A percentile compares a stretch with the other conserved stretches of the same genome.
Evolutionary conservation across 257 asterid genomes (phyloP).

Genomic region (Solanum tarijense): DNA sequence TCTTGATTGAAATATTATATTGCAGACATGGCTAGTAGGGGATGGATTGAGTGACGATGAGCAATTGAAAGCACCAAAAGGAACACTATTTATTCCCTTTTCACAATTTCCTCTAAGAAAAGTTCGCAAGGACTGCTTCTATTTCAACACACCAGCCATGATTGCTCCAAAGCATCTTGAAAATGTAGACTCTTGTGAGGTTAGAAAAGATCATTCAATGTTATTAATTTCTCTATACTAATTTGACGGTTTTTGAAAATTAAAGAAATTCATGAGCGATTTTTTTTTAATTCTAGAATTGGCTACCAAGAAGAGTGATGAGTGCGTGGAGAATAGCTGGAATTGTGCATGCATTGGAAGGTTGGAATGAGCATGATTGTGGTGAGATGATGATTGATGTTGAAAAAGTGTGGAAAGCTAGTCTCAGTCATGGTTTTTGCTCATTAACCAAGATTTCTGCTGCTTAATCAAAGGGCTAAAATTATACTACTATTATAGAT

Average conservation of each 20-base stretch:
- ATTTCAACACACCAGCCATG: constrained; percentile 32
- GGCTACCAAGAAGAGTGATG: constrained; percentile 78
- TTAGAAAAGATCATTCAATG: neutral
- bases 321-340: constrained; percentile 77
- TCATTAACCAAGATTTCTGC: constrained; percentile 13
- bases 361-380: constrained; percentile 69
- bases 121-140: constrained; percentile 20
- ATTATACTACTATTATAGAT: too few relatives aligned
- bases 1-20: neutral
- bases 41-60: constrained; percentile 20
- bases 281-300: constrained; percentile 33
- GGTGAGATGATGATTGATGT: constrained; percentile 51
- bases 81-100: constrained; percentile 27
- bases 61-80: constrained; percentile 24
- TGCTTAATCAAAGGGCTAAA: neutral
- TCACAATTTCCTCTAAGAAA: constrained; percentile 33
- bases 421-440: constrained; percentile 57
- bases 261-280: neutral
- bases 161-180: constrained; percentile 26
- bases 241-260: neutral
- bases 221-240: neutral
- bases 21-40: constrained; percentile 30
- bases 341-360: constrained; percentile 60
- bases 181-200: constrained; percentile 41
- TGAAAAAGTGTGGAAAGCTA: constrained; percentile 56